These are phyloP conservation scores for Pseudozyma hubeiensis DNA, from an alignment of 1,284 basidiomycete genomes.

Conservation along the genomic window DNA sequence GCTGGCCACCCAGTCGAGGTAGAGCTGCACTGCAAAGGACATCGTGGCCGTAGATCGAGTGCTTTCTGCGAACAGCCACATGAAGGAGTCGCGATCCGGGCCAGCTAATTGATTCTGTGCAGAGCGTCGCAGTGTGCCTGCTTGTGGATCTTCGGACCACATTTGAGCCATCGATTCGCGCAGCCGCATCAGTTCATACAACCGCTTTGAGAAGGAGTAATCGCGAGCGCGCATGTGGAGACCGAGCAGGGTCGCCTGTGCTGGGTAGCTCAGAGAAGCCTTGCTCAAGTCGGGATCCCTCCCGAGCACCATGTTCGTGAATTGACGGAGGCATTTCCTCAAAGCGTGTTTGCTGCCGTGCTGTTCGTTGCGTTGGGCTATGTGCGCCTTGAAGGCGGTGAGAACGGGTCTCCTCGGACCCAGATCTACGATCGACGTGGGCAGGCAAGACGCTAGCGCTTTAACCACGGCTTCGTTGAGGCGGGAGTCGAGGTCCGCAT, in stretches of 20 bases:
- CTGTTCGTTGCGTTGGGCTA: conserved; percentile 31
- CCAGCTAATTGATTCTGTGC: conserved; percentile 20
- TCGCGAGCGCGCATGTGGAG: conserved; percentile 38
- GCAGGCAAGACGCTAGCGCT: conserved; percentile 24
- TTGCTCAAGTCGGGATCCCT: conserved; percentile 34
- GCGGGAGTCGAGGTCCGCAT: conserved; percentile 22
- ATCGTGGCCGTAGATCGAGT: conserved; percentile 4
- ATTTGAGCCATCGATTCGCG: conserved; percentile 20
- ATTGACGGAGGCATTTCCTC: conserved; percentile 28
- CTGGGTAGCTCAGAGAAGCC: conserved; percentile 16
- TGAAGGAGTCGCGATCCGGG: conserved; percentile 31
- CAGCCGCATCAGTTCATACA: conserved; percentile 39
- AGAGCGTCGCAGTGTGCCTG: conserved; percentile 8
- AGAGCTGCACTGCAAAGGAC: conserved; percentile 38
- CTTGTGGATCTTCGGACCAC: conserved; percentile 19
- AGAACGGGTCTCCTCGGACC: conserved; percentile 13
- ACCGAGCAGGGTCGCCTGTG: conserved; percentile 42
- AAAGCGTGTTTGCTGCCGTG: conserved; percentile 28
- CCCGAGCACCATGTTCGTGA: conserved; percentile 28
- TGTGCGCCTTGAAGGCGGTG: conserved; percentile 20
- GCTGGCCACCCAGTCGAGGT: conserved; percentile 46
- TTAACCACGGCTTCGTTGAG: conserved; percentile 33
- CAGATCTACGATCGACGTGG: conserved; percentile 20
- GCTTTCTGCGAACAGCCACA: conserved; percentile 41
- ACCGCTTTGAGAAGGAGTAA: conserved; percentile 32